phyloP scores from a whole-genome alignment of 2,329 filamentous ascomycete genomes.

The Colletotrichum somersetense region DNA sequence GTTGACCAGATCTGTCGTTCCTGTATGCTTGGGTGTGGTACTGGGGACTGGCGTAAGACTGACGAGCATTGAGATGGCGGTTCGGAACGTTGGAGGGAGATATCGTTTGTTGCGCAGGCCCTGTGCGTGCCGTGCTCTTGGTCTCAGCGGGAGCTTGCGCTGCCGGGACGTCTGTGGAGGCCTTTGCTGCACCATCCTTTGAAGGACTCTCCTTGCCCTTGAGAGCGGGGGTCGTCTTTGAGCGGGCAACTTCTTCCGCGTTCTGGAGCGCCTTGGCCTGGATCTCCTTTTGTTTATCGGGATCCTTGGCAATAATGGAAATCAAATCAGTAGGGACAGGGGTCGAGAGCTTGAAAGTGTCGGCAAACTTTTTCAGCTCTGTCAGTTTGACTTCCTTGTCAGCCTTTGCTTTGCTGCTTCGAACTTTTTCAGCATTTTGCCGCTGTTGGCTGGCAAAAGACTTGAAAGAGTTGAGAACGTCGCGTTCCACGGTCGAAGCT shows the following conservation, averaged over 20 bases:
- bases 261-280: slow-evolving; percentile 88
- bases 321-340: slow-evolving; percentile 93
- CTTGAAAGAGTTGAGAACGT: slow-evolving; percentile 74
- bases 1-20: slow-evolving; percentile 60
- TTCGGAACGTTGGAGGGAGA: slow-evolving; percentile 50
- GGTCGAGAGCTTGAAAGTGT: slow-evolving; percentile 93
- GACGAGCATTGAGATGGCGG: slow-evolving; percentile 63
- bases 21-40: slow-evolving; percentile 63
- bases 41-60: slow-evolving; percentile 60
- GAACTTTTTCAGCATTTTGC: slow-evolving; percentile 66
- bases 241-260: slow-evolving; percentile 70
- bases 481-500: slow-evolving; percentile 71
- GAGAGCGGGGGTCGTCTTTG: slow-evolving; percentile 58
- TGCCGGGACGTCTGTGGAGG: slow-evolving; percentile 44
- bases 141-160: slow-evolving; percentile 45
- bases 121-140: slow-evolving; percentile 50
- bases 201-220: slow-evolving; percentile 67
- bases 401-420: slow-evolving; percentile 69
- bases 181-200: slow-evolving; percentile 61
- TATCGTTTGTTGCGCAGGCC: slow-evolving; percentile 51
- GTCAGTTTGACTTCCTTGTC: slow-evolving; percentile 95
- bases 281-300: slow-evolving; percentile 92
- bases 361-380: slow-evolving; percentile 94
- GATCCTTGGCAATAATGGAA: slow-evolving; percentile 95
- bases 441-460: slow-evolving; percentile 71